Percentiles rank a stretch among this genome's conserved stretches.
Evolutionary conservation across 169 alveolate species (phyloP).

Genomic region (Perkinsus olseni): DNA sequence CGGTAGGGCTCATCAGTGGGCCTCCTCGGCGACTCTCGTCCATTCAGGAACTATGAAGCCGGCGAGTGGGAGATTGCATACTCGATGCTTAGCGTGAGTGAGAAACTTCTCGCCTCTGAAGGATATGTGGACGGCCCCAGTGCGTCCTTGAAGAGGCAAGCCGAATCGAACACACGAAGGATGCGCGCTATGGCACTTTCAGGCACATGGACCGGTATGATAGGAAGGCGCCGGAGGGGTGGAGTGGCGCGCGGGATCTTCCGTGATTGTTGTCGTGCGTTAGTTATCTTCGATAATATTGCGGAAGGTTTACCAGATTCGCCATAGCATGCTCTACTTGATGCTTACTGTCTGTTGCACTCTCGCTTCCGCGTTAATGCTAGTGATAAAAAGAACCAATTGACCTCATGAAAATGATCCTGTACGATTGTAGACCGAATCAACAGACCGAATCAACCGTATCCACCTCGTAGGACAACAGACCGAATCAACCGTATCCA

Average conservation of each 20-base stretch:
- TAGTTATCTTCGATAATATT: too few relatives aligned
- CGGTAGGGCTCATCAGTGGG: slow-evolving; percentile 12
- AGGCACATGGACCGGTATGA: background rate
- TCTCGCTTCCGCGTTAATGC: background rate
- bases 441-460: too few relatives aligned
- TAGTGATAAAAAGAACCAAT: too few relatives aligned
- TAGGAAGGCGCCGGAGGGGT: background rate
- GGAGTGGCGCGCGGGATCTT: background rate
- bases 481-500: too few relatives aligned
- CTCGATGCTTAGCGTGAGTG: background rate
- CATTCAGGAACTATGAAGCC: slow-evolving; percentile 38
- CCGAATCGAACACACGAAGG: background rate
- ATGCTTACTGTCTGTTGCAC: background rate
- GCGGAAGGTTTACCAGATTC: too few relatives aligned
- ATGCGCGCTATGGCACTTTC: background rate
- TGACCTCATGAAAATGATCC: too few relatives aligned
- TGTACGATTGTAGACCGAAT: too few relatives aligned
- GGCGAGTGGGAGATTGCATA: slow-evolving; percentile 67
- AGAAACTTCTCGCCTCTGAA: background rate
- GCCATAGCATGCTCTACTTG: too few relatives aligned
- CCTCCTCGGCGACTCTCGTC: background rate
- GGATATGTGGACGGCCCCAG: background rate
- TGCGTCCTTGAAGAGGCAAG: background rate
- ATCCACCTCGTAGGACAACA: too few relatives aligned
- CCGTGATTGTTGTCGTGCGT: background rate